Percentiles rank a stretch among this genome's conserved stretches.
Evolutionary conservation across 768 basidiomycete genomes (phyloP).

Genomic region (Boletus pseudo-olivaceus): DNA sequence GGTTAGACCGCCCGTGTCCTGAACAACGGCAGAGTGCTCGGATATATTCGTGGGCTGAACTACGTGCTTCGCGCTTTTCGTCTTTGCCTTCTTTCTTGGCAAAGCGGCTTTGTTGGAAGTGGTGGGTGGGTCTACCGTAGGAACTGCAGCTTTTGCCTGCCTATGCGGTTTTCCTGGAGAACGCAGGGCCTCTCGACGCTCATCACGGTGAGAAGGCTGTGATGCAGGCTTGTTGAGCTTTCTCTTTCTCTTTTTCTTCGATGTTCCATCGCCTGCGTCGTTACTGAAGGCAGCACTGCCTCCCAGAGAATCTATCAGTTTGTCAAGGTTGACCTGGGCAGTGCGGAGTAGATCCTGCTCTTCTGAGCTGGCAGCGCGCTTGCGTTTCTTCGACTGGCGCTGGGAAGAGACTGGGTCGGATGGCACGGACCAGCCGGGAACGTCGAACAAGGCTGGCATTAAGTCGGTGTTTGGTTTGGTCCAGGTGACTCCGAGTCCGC

Average conservation of each 20-base stretch:
- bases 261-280: conserved; percentile 20
- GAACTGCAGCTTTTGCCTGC: conserved; percentile 9
- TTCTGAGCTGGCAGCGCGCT: conserved; percentile 44
- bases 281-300: conserved; percentile 32
- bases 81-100: conserved; percentile 16
- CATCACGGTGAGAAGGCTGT: conserved; percentile 6
- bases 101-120: not conserved
- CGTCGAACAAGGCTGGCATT: conserved; percentile 49
- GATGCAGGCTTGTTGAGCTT: conserved; percentile 2
- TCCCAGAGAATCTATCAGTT: conserved; percentile 50
- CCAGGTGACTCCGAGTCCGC: conserved; percentile 6
- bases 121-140: conserved; percentile 8
- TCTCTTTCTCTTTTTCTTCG: conserved; percentile 21
- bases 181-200: not conserved
- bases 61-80: conserved; percentile 18
- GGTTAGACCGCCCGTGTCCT: conserved; percentile 45
- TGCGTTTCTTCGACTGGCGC: conserved; percentile 42
- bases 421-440: conserved; percentile 66
- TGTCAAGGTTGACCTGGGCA: conserved; percentile 56
- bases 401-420: conserved; percentile 38
- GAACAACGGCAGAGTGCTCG: conserved; percentile 11
- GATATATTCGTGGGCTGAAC: conserved; percentile 20
- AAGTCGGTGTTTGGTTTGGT: conserved; percentile 1
- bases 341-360: conserved; percentile 34
- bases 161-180: conserved; percentile 1